Evolutionary conservation across 805 yeast genomes (phyloP), one percentile per base, ranked within the genome.

Genomic region (Candida dendrica): DNA sequence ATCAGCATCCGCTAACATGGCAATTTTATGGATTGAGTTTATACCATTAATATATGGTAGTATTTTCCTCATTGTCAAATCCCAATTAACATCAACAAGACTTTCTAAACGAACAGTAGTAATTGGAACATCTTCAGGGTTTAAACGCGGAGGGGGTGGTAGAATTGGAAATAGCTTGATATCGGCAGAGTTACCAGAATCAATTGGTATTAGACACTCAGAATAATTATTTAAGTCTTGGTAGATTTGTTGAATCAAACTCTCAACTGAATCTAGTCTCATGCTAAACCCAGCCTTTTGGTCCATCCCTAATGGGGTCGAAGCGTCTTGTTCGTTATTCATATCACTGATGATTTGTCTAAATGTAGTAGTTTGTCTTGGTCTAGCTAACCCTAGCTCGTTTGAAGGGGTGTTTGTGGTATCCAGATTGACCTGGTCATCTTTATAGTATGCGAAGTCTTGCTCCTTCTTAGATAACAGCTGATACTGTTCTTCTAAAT

Each of bases 141-240:
- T 71, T 18, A 93, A 66, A 38, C 76, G 76, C 0, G 90, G 82
- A 3, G 89, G 79, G 1, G 91, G 96, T 11, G 84, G 83, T 30
- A 84, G 66, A n/a, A 86, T 68, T 0, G 98, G 98, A 53, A 93
- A 86, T n/a, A 93, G 66, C 57, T 95, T 93, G 55, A 95, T 88
- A 61, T 93, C 96, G 22, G 93, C 84, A 3, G 93, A 81, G 57
- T 86, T 93, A 26, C 95, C 82, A 19, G 80, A 81, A 55, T 91
- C 96, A 29, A 93, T 78, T 0, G 97, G 96, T 26, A 93, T 91
- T 59, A 89, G 76, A 63, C 99, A 93, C 60, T 93, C 99, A 0
- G 96, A 87, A 63, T 90, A 95, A 58, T 86, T 88, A 63, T 93
- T 95, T 50, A 93, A 69, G 60, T 93, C 99, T 61, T 90, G 96